Percentiles rank a stretch among this genome's conserved stretches.
phyloP scores from a whole-genome alignment of 148 eudicot species.

The Rhododendron mucronatum region DNA sequence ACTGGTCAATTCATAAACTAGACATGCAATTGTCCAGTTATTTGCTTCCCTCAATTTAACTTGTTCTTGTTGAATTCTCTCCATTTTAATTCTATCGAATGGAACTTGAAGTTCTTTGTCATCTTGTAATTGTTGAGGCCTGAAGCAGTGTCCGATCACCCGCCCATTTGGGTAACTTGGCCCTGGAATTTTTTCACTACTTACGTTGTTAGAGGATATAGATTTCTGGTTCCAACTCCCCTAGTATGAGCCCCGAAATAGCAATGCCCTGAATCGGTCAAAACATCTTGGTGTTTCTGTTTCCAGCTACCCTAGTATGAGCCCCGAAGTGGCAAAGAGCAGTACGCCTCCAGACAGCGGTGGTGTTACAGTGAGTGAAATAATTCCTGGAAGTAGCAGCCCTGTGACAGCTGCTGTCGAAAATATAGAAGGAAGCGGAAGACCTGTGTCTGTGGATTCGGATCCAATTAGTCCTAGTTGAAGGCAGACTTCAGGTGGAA shows the following conservation, averaged over 20 bases:
- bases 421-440: slow-evolving; percentile 20
- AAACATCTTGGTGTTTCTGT: slow-evolving; percentile 34
- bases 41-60: background rate
- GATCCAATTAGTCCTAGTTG: background rate
- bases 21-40: background rate
- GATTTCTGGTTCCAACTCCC: slow-evolving; percentile 3
- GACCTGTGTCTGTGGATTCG: background rate
- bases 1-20: background rate
- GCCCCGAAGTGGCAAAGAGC: slow-evolving; percentile 21
- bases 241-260: too few relatives aligned
- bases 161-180: background rate
- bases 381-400: slow-evolving; percentile 11
- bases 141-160: background rate
- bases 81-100: background rate
- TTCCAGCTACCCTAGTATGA: slow-evolving; percentile 21
- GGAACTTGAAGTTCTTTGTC: background rate
- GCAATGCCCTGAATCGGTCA: slow-evolving; percentile 76
- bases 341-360: slow-evolving; percentile 20
- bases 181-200: background rate
- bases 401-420: slow-evolving; percentile 24
- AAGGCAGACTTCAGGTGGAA: background rate
- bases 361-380: slow-evolving; percentile 25
- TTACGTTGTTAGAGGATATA: background rate
- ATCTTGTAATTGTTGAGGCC: background rate
- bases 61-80: background rate